Evolutionary conservation across 306 rosid species (phyloP).

Genomic region (Bauhinia variegata): DNA sequence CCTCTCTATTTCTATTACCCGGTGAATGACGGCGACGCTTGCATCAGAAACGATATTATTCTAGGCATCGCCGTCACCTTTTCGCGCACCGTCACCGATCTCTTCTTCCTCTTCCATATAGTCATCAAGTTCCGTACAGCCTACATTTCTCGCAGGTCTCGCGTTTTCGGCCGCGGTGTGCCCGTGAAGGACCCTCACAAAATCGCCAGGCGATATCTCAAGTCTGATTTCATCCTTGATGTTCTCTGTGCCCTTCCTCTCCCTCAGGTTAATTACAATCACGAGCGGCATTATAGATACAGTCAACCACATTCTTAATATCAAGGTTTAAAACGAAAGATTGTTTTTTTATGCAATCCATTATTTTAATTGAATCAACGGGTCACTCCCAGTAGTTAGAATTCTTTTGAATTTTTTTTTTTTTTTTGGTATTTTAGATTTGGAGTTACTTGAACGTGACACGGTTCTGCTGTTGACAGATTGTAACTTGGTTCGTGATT

Average conservation of each 20-base stretch:
- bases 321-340: not conserved
- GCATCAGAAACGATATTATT: constrained; percentile 54
- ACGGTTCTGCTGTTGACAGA: constrained; percentile 39
- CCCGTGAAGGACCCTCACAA: constrained; percentile 60
- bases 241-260: constrained; percentile 78
- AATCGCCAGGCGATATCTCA: constrained; percentile 66
- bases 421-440: not conserved
- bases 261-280: constrained; percentile 61
- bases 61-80: constrained; percentile 68
- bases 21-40: constrained; percentile 54
- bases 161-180: constrained; percentile 68
- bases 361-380: not conserved
- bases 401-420: too few species aligned
- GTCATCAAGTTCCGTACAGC: constrained; percentile 77
- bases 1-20: constrained; percentile 84
- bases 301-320: not conserved
- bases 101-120: constrained; percentile 68
- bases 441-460: not conserved
- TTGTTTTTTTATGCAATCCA: not conserved
- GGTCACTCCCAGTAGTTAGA: not conserved
- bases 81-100: constrained; percentile 65
- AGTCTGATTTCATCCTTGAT: constrained; percentile 63
- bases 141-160: constrained; percentile 51
- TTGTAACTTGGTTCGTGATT: constrained; percentile 76
- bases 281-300: too few species aligned